These are phyloP conservation scores for Rheum nobile DNA, from an alignment of 148 eudicot species.

Conservation along the genomic window DNA sequence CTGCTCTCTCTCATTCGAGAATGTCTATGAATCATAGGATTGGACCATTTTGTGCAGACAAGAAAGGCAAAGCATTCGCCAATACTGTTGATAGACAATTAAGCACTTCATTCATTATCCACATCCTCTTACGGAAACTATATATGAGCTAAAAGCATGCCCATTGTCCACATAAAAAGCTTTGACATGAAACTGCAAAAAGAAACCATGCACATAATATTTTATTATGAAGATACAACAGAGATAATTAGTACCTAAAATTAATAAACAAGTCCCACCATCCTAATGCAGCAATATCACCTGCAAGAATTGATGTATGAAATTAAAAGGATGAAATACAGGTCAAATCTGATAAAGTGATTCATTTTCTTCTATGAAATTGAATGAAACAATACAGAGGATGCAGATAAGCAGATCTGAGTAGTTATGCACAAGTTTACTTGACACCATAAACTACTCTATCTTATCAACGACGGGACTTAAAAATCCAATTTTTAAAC, in stretches of 20 bases:
- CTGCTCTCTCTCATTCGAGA: slow-evolving; percentile 35
- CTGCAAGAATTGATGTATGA: slow-evolving; percentile 24
- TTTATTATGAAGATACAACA: neutral
- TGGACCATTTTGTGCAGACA: slow-evolving; percentile 97
- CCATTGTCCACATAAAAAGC: neutral
- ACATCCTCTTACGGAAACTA: neutral
- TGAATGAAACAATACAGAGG: neutral
- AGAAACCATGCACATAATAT: neutral
- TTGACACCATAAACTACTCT: neutral
- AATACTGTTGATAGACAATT: slow-evolving; percentile 41
- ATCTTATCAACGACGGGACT: neutral
- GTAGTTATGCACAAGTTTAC: neutral
- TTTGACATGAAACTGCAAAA: neutral
- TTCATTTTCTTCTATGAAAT: neutral
- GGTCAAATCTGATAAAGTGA: neutral
- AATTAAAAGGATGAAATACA: neutral
- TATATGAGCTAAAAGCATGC: neutral
- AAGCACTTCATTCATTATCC: neutral
- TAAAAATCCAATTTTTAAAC: neutral
- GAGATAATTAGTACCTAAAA: slow-evolving; percentile 46
- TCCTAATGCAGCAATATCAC: slow-evolving; percentile 71
- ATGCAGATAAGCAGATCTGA: neutral
- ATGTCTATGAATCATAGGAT: slow-evolving; percentile 70
- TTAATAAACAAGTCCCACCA: slow-evolving; percentile 96
- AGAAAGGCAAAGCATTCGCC: slow-evolving; percentile 98